A percentile compares a stretch with the other conserved stretches of the same genome.
phyloP scores from a whole-genome alignment of 2,329 filamentous ascomycete genomes.

The Trichoderma oligosporum region DNA sequence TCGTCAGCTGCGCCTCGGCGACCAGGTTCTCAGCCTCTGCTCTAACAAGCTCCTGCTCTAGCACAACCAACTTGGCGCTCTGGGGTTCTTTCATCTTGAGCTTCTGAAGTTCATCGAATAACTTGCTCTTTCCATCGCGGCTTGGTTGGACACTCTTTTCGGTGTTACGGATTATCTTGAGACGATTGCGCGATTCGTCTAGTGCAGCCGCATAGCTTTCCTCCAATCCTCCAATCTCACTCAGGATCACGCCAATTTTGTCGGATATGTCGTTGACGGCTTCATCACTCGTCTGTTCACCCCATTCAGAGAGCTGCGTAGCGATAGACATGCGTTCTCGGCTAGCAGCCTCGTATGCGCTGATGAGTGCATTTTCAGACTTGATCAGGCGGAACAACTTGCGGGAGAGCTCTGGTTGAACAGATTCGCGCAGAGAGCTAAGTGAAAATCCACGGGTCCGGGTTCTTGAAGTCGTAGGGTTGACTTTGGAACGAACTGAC shows the following conservation, averaged over 20 bases:
- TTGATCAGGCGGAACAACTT: conserved; percentile 92
- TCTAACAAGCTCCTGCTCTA: conserved; percentile 94
- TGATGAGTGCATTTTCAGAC: conserved; percentile 83
- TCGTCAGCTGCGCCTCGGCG: conserved; percentile 92
- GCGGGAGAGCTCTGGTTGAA: conserved; percentile 84
- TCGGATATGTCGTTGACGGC: conserved; percentile 85
- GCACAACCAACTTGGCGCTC: conserved; percentile 71
- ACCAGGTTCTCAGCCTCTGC: conserved; percentile 95
- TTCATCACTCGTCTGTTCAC: conserved; percentile 85
- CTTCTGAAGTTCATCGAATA: conserved; percentile 86
- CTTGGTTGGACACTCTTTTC: conserved; percentile 93
- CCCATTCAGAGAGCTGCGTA: conserved; percentile 92
- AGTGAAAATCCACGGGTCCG: conserved; percentile 65
- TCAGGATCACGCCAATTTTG: conserved; percentile 89
- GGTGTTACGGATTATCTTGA: conserved; percentile 94
- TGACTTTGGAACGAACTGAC: conserved; percentile 62
- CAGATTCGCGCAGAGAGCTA: conserved; percentile 76
- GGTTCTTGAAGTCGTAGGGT: conserved; percentile 23
- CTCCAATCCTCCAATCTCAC: conserved; percentile 92
- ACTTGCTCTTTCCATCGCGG: conserved; percentile 80
- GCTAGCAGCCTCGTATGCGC: conserved; percentile 77
- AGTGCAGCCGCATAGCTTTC: conserved; percentile 80
- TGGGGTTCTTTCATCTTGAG: conserved; percentile 90
- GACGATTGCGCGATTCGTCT: conserved; percentile 74
- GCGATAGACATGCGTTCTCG: conserved; percentile 83